Evolutionary conservation across 2,329 filamentous ascomycete genomes (phyloP).

Genomic region (Hawksworthiomyces lignivorus): DNA sequence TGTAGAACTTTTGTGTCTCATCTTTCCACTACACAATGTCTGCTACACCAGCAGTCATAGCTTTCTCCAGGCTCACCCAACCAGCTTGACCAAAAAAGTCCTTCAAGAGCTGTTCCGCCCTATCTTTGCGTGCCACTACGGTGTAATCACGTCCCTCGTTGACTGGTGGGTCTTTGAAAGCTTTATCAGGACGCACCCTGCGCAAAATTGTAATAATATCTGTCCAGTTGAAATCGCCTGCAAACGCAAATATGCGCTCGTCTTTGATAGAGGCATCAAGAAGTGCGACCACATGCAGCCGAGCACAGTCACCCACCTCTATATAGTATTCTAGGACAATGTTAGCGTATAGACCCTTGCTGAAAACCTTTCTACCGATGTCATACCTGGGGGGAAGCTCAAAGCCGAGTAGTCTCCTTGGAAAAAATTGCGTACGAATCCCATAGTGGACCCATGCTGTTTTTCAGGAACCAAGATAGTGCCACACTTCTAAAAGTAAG

Average conservation of each 20-base stretch:
- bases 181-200: slow-evolving; percentile 11
- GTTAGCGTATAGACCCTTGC: not conserved
- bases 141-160: not conserved
- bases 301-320: slow-evolving; percentile 7
- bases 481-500: no score
- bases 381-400: not conserved
- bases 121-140: not conserved
- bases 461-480: slow-evolving; percentile 2
- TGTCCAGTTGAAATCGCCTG: slow-evolving; percentile 16
- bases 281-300: slow-evolving; percentile 20
- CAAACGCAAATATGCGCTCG: slow-evolving; percentile 21
- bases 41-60: no score
- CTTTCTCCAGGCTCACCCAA: slow-evolving; percentile 3
- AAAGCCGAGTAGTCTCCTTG: not conserved
- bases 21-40: no score
- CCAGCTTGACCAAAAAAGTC: slow-evolving; percentile 3
- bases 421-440: not conserved
- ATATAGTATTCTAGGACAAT: slow-evolving; percentile 5
- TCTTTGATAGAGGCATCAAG: slow-evolving; percentile 16
- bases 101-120: slow-evolving; percentile 2
- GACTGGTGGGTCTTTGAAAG: slow-evolving; percentile 10
- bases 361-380: no score
- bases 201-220: slow-evolving; percentile 14
- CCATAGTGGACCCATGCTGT: slow-evolving; percentile 5
- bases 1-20: no score